Conservation (phyloP, 257 asterid species). For the Phtheirospermum japonicum region DNA sequence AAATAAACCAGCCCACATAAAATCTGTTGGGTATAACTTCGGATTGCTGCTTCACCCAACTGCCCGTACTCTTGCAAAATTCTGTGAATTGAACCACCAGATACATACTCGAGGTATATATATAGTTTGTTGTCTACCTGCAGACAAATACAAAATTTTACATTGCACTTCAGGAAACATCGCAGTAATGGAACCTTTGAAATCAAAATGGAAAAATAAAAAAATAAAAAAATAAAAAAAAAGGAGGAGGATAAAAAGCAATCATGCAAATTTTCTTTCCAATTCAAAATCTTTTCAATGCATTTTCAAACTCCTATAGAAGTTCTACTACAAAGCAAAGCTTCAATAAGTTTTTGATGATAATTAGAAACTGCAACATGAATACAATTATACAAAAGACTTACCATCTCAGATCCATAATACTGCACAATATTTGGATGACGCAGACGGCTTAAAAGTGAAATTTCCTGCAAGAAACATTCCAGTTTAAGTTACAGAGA, state of each 20-base stretch:
- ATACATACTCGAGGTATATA: constrained; percentile 64
- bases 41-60: constrained; percentile 60
- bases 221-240: constrained; percentile 5
- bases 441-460: constrained; percentile 50
- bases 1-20: constrained; percentile 59
- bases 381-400: constrained; percentile 23
- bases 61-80: constrained; percentile 66
- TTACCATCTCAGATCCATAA: constrained; percentile 63
- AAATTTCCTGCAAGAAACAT: constrained; percentile 48
- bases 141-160: constrained; percentile 9
- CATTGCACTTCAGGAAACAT: neutral
- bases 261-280: constrained; percentile 10
- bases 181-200: neutral
- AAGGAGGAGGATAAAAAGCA: no score
- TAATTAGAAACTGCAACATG: constrained; percentile 17
- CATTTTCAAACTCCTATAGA: constrained; percentile 10
- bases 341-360: constrained; percentile 10
- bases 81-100: constrained; percentile 71
- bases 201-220: constrained; percentile 3
- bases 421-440: constrained; percentile 75
- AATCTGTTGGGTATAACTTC: constrained; percentile 53
- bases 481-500: constrained; percentile 22
- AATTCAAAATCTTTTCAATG: neutral
- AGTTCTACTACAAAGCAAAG: neutral
- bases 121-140: constrained; percentile 55